phyloP scores from a whole-genome alignment of 2,329 filamentous ascomycete species.

The Ophiostoma pallidulum region DNA sequence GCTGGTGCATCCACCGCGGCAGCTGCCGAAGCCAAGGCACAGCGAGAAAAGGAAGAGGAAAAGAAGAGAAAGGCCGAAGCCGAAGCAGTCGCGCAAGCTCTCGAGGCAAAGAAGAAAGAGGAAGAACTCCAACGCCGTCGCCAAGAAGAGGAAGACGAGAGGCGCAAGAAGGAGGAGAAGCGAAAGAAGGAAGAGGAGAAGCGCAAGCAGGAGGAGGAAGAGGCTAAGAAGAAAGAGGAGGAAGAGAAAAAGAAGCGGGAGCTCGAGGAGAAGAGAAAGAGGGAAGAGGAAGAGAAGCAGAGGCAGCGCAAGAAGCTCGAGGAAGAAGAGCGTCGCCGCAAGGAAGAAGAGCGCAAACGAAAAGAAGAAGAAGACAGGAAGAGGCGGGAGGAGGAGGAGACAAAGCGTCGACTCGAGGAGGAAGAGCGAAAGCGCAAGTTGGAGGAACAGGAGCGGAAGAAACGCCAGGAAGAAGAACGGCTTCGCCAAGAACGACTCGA shows the following conservation, averaged over 20 bases:
- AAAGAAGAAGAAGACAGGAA: conserved; percentile 29
- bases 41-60: conserved; percentile 22
- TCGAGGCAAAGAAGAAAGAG: conserved; percentile 24
- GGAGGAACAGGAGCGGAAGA: conserved; percentile 23
- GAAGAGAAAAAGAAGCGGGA: conserved; percentile 19
- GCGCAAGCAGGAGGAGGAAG: conserved; percentile 19
- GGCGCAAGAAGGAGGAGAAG: conserved; percentile 20
- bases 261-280: conserved; percentile 21
- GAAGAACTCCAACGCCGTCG: conserved; percentile 21
- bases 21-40: conserved; percentile 24
- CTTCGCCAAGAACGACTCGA: conserved; percentile 35
- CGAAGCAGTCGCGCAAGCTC: conserved; percentile 11
- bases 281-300: conserved; percentile 22
- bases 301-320: conserved; percentile 21
- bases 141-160: conserved; percentile 22
- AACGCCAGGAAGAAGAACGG: conserved; percentile 38
- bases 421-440: conserved; percentile 24
- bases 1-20: conserved; percentile 17
- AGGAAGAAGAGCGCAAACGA: conserved; percentile 24
- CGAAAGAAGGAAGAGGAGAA: conserved; percentile 28
- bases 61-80: conserved; percentile 24
- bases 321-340: conserved; percentile 19
- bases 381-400: conserved; percentile 25
- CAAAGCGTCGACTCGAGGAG: conserved; percentile 22
- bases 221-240: conserved; percentile 23